phyloP scores from a whole-genome alignment of 768 basidiomycete genomes.

The Lactarius akahatsu region DNA sequence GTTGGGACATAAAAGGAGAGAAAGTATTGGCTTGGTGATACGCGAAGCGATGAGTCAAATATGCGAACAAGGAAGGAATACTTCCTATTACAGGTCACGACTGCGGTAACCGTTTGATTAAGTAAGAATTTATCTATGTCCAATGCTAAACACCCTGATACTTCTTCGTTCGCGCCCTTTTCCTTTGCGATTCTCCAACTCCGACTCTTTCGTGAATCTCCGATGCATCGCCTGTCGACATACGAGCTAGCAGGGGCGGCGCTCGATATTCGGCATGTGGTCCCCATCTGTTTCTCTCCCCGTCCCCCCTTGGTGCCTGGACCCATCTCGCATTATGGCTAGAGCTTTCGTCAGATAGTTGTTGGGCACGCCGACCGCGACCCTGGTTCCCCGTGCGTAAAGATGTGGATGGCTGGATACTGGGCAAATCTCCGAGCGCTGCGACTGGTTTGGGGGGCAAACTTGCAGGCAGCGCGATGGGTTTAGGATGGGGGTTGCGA shows the following conservation, averaged over 20 bases:
- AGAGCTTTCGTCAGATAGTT: slow-evolving; percentile 6
- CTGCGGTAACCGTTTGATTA: neutral
- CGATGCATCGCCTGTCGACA: slow-evolving; percentile 10
- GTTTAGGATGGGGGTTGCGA: slow-evolving; percentile 10
- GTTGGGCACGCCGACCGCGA: slow-evolving; percentile 19
- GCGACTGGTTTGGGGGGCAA: slow-evolving; percentile 24
- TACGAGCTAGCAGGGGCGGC: slow-evolving; percentile 25
- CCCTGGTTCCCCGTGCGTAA: slow-evolving; percentile 11
- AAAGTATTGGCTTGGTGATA: neutral
- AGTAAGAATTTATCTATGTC: neutral
- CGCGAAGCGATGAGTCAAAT: neutral
- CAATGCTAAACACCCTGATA: slow-evolving; percentile 10
- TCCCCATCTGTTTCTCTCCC: slow-evolving; percentile 18
- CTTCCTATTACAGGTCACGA: slow-evolving; percentile 7
- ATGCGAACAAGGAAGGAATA: neutral
- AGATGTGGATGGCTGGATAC: slow-evolving; percentile 9
- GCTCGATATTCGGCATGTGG: slow-evolving; percentile 9
- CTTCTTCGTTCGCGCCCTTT: slow-evolving; percentile 20
- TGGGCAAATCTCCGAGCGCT: slow-evolving; percentile 18
- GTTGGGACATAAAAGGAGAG: slow-evolving; percentile 4
- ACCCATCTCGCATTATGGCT: slow-evolving; percentile 7
- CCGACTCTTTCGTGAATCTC: slow-evolving; percentile 8
- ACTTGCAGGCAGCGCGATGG: slow-evolving; percentile 20
- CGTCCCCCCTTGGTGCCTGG: neutral
- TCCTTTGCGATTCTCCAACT: slow-evolving; percentile 11